These are phyloP conservation scores for Rhodamnia rubescens DNA, from an alignment of 345 rosid genomes.

Conservation along the genomic window DNA sequence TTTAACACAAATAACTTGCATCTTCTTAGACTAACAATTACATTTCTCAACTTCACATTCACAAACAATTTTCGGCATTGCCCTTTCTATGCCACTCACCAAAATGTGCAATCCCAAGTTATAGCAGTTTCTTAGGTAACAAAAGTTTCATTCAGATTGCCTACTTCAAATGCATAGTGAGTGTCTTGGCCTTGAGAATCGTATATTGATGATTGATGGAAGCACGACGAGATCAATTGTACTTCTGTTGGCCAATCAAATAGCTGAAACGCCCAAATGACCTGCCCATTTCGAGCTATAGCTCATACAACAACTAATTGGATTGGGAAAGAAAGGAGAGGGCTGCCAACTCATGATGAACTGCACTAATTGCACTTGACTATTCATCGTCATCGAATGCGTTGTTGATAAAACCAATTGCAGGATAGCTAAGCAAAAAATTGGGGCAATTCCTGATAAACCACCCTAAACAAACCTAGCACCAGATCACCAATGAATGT, in stretches of 20 bases:
- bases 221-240: background rate
- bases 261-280: background rate
- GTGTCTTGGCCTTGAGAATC: background rate
- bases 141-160: background rate
- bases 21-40: background rate
- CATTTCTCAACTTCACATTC: background rate
- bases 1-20: background rate
- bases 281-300: background rate
- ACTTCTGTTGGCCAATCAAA: background rate
- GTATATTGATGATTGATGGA: background rate
- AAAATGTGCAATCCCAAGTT: background rate
- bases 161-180: background rate
- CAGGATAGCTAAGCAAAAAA: background rate
- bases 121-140: background rate
- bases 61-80: background rate
- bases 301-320: background rate
- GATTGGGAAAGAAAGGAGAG: background rate
- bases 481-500: background rate
- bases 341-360: background rate
- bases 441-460: background rate
- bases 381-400: background rate
- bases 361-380: background rate
- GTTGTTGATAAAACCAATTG: background rate
- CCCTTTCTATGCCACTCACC: background rate
- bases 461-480: background rate